These are phyloP conservation scores for Closterium sp. DNA, from an alignment of 139 green algal species.

Conservation along the genomic window DNA sequence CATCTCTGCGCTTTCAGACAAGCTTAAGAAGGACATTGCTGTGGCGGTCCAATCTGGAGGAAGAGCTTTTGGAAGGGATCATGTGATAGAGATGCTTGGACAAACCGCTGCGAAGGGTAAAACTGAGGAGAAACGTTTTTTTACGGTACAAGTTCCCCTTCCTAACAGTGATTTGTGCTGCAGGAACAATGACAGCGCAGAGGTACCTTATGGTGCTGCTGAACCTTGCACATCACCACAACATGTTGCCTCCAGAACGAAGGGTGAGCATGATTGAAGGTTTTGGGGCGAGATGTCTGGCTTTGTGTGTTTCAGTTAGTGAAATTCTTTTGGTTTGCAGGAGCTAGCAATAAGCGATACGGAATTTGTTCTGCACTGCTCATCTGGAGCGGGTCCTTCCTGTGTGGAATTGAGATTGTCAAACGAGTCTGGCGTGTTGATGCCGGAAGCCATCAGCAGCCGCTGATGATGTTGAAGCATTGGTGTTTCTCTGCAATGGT, in stretches of 20 bases:
- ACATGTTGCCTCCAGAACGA: constrained; percentile 7
- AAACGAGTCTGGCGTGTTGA: too few species aligned
- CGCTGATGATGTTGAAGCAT: too few species aligned
- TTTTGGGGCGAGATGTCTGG: too few species aligned
- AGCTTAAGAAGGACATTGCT: neutral
- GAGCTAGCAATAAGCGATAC: neutral
- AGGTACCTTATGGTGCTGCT: neutral
- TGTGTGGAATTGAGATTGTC: neutral
- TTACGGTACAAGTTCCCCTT: neutral
- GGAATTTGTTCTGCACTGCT: neutral
- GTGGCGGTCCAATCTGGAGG: neutral
- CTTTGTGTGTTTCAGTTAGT: neutral
- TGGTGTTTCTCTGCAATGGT: too few species aligned
- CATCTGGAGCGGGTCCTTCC: neutral
- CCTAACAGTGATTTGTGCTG: neutral
- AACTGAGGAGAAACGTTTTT: neutral
- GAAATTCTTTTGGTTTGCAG: neutral
- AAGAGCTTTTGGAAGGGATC: neutral
- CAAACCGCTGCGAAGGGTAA: neutral
- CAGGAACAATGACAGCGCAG: neutral
- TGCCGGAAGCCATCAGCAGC: too few species aligned
- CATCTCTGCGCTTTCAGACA: neutral
- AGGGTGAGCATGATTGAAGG: neutral
- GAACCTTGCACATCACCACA: neutral
- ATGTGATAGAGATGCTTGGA: neutral